A percentile compares a stretch with the other conserved stretches of the same genome.
Conservation (phyloP, 345 rosid species). For the Salix exigua region DNA sequence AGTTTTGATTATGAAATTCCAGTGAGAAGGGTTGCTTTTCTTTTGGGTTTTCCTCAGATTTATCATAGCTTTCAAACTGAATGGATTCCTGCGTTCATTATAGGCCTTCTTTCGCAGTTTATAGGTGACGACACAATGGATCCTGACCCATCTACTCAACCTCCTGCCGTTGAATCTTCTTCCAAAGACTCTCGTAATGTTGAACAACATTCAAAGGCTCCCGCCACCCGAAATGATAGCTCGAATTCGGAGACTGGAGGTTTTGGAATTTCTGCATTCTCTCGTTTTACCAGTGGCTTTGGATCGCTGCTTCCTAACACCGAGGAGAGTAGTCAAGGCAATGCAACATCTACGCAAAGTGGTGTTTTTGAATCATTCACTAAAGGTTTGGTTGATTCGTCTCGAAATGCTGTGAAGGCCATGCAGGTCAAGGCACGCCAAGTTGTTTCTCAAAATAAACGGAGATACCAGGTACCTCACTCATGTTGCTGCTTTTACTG, state of each 20-base stretch:
- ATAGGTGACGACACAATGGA: conserved; percentile 37
- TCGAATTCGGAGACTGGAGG: neutral
- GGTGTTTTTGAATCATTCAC: conserved; percentile 25
- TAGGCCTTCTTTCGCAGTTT: no score
- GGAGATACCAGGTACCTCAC: conserved; percentile 27
- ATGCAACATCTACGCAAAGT: conserved; percentile 2
- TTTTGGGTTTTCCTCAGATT: no score
- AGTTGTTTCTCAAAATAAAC: conserved; percentile 31
- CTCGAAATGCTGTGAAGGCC: conserved; percentile 30
- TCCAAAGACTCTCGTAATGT: conserved; percentile 10
- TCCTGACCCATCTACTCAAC: conserved; percentile 34
- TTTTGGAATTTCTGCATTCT: conserved; percentile 7
- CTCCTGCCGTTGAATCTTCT: conserved; percentile 21
- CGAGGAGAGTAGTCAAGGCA: conserved; percentile 11
- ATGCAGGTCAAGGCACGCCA: conserved; percentile 32
- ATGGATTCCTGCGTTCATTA: no score
- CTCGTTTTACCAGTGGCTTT: conserved; percentile 19
- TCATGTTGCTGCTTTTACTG: no score
- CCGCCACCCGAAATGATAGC: conserved; percentile 7
- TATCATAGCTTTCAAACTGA: no score
- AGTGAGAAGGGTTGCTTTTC: no score
- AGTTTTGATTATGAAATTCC: no score
- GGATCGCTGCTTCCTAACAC: conserved; percentile 6
- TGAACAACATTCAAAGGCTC: neutral
- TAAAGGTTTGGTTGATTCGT: conserved; percentile 29